Evolutionary conservation across 75 land plant genomes (phyloP).

Genomic region (Sequoiadendron giganteum): DNA sequence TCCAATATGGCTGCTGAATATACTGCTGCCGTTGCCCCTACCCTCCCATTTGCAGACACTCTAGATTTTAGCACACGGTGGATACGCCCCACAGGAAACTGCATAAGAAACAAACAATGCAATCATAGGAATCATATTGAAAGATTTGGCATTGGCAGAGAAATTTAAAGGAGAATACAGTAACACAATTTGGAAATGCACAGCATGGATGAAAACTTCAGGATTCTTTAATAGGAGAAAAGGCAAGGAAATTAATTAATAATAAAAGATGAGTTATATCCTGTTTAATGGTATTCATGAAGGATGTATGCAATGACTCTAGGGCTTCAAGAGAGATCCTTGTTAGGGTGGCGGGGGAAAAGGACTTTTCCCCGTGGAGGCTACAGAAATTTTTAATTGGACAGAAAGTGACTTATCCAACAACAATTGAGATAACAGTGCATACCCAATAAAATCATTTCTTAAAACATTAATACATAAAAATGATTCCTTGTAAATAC

Average conservation of each 20-base stretch:
- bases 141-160: background rate
- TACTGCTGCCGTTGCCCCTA: constrained; percentile 69
- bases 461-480: background rate
- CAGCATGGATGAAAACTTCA: background rate
- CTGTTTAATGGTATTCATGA: background rate
- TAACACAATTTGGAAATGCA: background rate
- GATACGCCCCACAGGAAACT: constrained; percentile 52
- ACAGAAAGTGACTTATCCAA: background rate
- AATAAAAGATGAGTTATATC: background rate
- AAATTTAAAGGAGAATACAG: background rate
- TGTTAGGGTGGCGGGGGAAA: background rate
- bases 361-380: background rate
- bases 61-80: constrained; percentile 42
- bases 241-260: background rate
- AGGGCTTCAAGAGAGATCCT: background rate
- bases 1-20: constrained; percentile 62
- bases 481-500: background rate
- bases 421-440: background rate
- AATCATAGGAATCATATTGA: background rate
- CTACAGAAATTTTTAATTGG: background rate
- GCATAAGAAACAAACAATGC: background rate
- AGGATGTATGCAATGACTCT: background rate
- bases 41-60: constrained; percentile 44
- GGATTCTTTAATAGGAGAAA: background rate
- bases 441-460: background rate